Conservation (phyloP, 129 eudicot genomes). For the sunflower (Helianthus annuus) region HanXRQr2.0-SUNRISE NC_035439.2:143187973-143188472, state of each 20-base stretch:
- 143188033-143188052: conserved; percentile 8
- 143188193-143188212: conserved; percentile 97
- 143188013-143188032: not conserved
- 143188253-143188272: no score
- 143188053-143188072: conserved; percentile 63
- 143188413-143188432: no score
- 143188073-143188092: conserved; percentile 80
- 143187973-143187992: not conserved
- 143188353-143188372: no score
- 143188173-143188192: conserved; percentile 99
- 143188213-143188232: conserved; percentile 13
- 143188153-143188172: conserved; percentile 72
- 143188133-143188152: conserved; percentile 84
- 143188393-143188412: no score
- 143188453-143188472: no score
- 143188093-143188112: conserved; percentile 94
- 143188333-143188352: no score
- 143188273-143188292: no score
- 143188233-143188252: not conserved
- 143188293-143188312: no score
- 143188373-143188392: no score
- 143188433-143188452: no score
- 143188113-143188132: conserved; percentile 97
- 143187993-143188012: not conserved
- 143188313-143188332: no score